Base-by-base conservation (phyloP, 23 red algal species). In the Gracilaria gracilis region DNA sequence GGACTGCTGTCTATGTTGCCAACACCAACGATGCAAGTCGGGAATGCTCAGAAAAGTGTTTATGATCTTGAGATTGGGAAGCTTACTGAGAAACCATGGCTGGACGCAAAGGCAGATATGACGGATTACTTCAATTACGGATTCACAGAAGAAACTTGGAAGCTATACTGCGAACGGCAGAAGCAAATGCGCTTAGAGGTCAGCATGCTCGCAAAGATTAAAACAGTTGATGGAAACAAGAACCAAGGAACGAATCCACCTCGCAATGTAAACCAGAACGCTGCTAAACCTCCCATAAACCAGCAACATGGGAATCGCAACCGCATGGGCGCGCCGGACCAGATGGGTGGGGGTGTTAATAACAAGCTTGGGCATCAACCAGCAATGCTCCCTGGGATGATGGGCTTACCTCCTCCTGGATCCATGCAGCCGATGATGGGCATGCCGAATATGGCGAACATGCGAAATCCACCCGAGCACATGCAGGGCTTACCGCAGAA, bases 61-160 rank as follows among this genome's bases (percentile, higher is more conserved):
- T 99, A 96, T 83, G 97, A 99, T 77, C 54, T 95, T 15, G 97
- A 99, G 74, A 90, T 99, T 87, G 97, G 90, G 33, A 91, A 95
- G 49, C 89, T 96, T 15, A 90, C 89, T 13, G 97, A 99, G 61
- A 99, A 99, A 75, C 97, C 97, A 37, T 99, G 97, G 97, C 91
- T 93, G 11, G 97, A 99, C 21, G 85, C 82, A 17, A 93, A 93
- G 12, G 97, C 94, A 4, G 97, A 96, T 39, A 55, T 95, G 21
- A 86, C 92, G 36, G 97, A 99, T 36, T 99, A 99, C 57, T 99
- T 99, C 81, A 99, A 99, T 37, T 99, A 99, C 62, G 97, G 97
- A 24, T 99, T 99, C 79, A 99, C 90, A 21, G 97, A 99, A 69
- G 97, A 99, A 47, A 96, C 97, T 54, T 99, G 97, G 97, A 96